phyloP scores from a whole-genome alignment of 2,329 filamentous ascomycete genomes.

The Sporothrix protearum region DNA sequence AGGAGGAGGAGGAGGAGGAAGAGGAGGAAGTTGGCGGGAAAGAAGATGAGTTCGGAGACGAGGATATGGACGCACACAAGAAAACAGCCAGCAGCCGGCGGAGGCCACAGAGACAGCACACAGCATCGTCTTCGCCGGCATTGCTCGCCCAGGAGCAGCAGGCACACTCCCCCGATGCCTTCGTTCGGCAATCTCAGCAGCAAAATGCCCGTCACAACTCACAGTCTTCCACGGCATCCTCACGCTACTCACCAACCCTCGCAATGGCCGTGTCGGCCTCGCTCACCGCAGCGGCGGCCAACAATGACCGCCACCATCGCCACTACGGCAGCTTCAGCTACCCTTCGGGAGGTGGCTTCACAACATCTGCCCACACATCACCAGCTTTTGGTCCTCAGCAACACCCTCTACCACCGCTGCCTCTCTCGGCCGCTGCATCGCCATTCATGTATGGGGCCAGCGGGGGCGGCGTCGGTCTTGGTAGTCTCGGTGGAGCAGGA shows the following conservation, averaged over 20 bases:
- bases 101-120: constrained; percentile 40
- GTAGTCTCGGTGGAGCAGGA: neutral
- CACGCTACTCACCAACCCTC: constrained; percentile 26
- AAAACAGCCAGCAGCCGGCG: constrained; percentile 44
- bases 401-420: constrained; percentile 33
- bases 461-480: neutral
- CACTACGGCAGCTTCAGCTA: constrained; percentile 48
- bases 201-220: constrained; percentile 47
- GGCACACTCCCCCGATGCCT: neutral
- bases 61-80: neutral
- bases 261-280: constrained; percentile 42
- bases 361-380: constrained; percentile 48
- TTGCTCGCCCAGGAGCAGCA: constrained; percentile 44
- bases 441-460: constrained; percentile 34
- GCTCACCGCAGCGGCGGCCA: neutral
- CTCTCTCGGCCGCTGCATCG: constrained; percentile 10
- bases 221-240: constrained; percentile 51
- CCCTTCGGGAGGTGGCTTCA: constrained; percentile 32
- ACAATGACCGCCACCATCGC: constrained; percentile 42
- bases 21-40: neutral
- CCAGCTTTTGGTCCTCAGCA: constrained; percentile 55
- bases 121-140: constrained; percentile 50
- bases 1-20: constrained; percentile 8
- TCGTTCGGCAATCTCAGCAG: neutral
- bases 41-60: neutral